Conservation (phyloP, 345 rosid species). For the Raphanus raphanistrum region DNA sequence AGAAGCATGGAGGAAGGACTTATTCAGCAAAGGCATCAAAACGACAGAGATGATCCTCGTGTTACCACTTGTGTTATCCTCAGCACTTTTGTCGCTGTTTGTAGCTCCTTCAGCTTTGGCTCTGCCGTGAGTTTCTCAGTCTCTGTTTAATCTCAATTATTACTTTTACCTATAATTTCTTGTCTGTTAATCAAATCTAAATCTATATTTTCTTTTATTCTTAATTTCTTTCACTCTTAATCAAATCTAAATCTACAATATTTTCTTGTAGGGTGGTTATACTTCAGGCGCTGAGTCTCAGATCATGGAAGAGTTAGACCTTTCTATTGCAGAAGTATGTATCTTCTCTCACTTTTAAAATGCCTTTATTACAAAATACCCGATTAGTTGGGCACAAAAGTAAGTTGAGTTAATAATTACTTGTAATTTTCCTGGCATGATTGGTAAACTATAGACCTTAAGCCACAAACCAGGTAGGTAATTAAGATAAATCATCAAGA, state of each 20-base stretch:
- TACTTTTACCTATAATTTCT: not conserved
- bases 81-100: constrained; percentile 51
- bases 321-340: constrained; percentile 53
- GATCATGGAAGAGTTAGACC: constrained; percentile 56
- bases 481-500: not conserved
- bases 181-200: not conserved
- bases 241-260: not conserved
- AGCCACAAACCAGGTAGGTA: not conserved
- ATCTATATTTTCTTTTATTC: too few species aligned
- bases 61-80: constrained; percentile 31
- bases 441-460: not conserved
- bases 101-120: constrained; percentile 47
- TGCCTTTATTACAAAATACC: not conserved
- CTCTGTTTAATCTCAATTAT: not conserved
- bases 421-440: not conserved
- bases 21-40: constrained; percentile 1
- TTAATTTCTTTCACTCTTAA: not conserved
- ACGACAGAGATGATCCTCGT: constrained; percentile 28
- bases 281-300: constrained; percentile 58
- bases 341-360: not conserved
- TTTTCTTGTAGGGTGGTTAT: constrained; percentile 48
- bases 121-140: constrained; percentile 41
- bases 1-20: constrained; percentile 33
- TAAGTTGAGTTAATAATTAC: not conserved
- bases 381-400: not conserved